A percentile compares a stretch with the other conserved stretches of the same genome.
Conservation (phyloP, 1,284 basidiomycete species). For the Tylopilus orsonianus region DNA sequence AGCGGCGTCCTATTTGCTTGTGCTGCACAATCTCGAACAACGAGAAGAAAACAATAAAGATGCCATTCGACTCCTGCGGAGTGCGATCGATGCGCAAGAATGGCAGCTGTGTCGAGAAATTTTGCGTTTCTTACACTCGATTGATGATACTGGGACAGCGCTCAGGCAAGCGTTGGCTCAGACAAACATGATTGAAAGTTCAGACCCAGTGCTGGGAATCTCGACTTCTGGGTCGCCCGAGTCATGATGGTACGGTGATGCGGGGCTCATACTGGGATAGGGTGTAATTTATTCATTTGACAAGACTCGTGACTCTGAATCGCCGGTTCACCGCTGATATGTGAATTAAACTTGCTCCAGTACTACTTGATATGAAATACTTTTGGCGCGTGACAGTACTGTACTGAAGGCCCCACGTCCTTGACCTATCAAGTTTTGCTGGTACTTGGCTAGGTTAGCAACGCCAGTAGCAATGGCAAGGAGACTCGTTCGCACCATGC, state of each 20-base stretch:
- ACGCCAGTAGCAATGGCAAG: conserved; percentile 17
- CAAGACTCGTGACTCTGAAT: background rate
- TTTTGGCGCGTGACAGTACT: too few species aligned
- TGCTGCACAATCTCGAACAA: conserved; percentile 91
- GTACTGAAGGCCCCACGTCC: too few species aligned
- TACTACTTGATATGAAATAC: too few species aligned
- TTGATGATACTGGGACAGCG: conserved; percentile 81
- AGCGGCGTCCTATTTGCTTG: conserved; percentile 90
- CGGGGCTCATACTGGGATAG: background rate
- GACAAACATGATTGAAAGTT: conserved; percentile 30
- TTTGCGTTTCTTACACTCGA: conserved; percentile 87
- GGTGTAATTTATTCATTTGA: conserved; percentile 7
- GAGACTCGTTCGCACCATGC: conserved; percentile 4
- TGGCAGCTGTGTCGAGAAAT: conserved; percentile 86
- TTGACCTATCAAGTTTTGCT: too few species aligned
- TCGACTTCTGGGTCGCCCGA: background rate
- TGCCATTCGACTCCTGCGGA: conserved; percentile 73
- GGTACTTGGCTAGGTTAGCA: too few species aligned
- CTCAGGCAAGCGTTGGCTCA: conserved; percentile 60
- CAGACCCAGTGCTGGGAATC: background rate
- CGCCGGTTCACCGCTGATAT: background rate
- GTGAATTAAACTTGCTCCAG: too few species aligned
- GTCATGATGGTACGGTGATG: background rate
- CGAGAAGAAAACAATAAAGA: conserved; percentile 79
- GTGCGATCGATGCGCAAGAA: conserved; percentile 72